phyloP scores from a whole-genome alignment of 2,329 filamentous ascomycete species.

The Arthrobotrys sphaeroides region DNA sequence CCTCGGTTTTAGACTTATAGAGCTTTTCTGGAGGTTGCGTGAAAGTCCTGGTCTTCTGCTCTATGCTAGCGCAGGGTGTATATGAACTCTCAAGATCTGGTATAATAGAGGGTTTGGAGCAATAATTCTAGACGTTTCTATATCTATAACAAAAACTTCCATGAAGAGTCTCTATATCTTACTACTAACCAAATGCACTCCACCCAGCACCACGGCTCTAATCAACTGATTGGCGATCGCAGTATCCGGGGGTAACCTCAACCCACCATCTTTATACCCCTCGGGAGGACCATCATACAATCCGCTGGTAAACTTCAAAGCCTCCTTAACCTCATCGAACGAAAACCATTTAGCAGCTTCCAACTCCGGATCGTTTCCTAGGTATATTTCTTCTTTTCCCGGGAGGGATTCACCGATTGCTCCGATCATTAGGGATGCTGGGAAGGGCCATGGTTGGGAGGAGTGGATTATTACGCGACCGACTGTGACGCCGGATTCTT shows the following conservation, averaged over 20 bases:
- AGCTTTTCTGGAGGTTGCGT: no score
- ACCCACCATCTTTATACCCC: slow-evolving; percentile 68
- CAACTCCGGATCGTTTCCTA: slow-evolving; percentile 90
- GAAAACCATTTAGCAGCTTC: slow-evolving; percentile 85
- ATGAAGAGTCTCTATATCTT: slow-evolving; percentile 45
- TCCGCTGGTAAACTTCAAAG: slow-evolving; percentile 72
- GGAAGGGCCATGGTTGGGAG: slow-evolving; percentile 88
- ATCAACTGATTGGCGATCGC: slow-evolving; percentile 94
- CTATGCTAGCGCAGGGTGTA: no score
- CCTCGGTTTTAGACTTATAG: no score
- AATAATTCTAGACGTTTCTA: neutral
- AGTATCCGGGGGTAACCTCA: slow-evolving; percentile 83
- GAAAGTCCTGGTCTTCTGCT: no score
- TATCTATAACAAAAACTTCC: no score
- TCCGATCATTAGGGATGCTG: slow-evolving; percentile 83
- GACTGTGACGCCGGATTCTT: slow-evolving; percentile 80
- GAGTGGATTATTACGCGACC: slow-evolving; percentile 83
- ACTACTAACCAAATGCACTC: slow-evolving; percentile 26
- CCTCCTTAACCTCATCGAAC: slow-evolving; percentile 80
- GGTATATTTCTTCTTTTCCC: slow-evolving; percentile 78
- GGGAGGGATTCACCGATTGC: slow-evolving; percentile 87
- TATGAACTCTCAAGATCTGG: neutral
- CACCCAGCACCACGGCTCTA: slow-evolving; percentile 76
- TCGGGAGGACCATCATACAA: slow-evolving; percentile 61
- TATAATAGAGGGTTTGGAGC: no score